phyloP scores from a whole-genome alignment of 768 basidiomycete species.

The Tylopilus intermedius region DNA sequence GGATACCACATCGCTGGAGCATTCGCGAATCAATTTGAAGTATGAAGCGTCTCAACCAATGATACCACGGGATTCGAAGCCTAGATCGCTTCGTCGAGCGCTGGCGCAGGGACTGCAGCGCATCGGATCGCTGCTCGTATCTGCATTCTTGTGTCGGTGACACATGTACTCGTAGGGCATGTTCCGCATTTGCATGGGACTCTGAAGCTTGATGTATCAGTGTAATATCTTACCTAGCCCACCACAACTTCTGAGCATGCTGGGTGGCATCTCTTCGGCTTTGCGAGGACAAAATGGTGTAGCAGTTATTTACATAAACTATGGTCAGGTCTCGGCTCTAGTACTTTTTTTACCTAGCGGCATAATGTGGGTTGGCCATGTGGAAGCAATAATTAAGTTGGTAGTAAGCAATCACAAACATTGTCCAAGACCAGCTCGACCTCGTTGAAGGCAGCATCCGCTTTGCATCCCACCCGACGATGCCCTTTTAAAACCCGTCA shows the following conservation, averaged over 20 bases:
- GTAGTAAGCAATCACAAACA: conserved; percentile 33
- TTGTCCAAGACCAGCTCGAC: conserved; percentile 10
- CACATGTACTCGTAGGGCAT: conserved; percentile 7
- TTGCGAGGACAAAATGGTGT: conserved; percentile 4
- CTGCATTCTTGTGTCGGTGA: conserved; percentile 30
- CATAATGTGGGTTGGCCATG: conserved; percentile 13
- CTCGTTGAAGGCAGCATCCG: conserved; percentile 16
- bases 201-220: conserved; percentile 22
- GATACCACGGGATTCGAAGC: conserved; percentile 22
- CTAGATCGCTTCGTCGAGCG: conserved; percentile 22
- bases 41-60: conserved; percentile 18
- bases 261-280: conserved; percentile 3
- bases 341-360: conserved; percentile 5
- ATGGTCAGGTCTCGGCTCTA: conserved; percentile 11
- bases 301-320: conserved; percentile 30
- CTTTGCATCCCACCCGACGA: conserved; percentile 16
- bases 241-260: conserved; percentile 5
- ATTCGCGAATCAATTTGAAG: conserved; percentile 12
- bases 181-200: conserved; percentile 20
- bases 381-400: conserved; percentile 15
- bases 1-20: conserved; percentile 19
- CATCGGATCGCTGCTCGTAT: conserved; percentile 27
- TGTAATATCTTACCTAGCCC: conserved; percentile 20
- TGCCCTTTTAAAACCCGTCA: conserved; percentile 24
- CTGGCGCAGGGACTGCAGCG: conserved; percentile 24